Percentiles rank a stretch among this genome's conserved stretches.
phyloP scores from a whole-genome alignment of 2,329 filamentous ascomycete species.

The Chrysoporthe cubensis region DNA sequence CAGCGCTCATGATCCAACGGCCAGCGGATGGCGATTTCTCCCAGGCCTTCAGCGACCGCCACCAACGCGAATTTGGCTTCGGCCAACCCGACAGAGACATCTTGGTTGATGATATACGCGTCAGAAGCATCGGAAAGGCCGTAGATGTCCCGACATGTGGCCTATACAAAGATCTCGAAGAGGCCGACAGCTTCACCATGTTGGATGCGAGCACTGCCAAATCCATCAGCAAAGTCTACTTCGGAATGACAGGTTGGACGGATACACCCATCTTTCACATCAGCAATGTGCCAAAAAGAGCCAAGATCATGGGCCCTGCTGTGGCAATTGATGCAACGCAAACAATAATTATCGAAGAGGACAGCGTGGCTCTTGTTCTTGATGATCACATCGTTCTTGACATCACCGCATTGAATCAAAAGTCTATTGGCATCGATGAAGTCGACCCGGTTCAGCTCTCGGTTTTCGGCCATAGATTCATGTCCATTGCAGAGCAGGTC shows the following conservation, averaged over 20 bases:
- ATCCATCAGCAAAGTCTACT: constrained; percentile 74
- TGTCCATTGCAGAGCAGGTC: constrained; percentile 78
- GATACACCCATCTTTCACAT: constrained; percentile 85
- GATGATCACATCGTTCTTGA: constrained; percentile 91
- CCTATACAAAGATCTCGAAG: constrained; percentile 73
- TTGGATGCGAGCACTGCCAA: constrained; percentile 56
- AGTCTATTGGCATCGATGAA: constrained; percentile 42
- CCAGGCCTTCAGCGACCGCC: constrained; percentile 81
- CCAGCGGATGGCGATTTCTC: constrained; percentile 74
- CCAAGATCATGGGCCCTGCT: constrained; percentile 77
- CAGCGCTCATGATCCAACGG: constrained; percentile 85
- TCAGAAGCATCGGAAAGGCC: constrained; percentile 86
- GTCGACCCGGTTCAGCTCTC: constrained; percentile 78
- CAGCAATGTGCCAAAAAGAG: constrained; percentile 71
- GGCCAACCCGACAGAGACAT: constrained; percentile 82
- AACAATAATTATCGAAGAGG: constrained; percentile 87
- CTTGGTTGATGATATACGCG: constrained; percentile 86
- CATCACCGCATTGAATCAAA: constrained; percentile 59
- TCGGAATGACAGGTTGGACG: constrained; percentile 72
- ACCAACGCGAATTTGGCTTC: constrained; percentile 92
- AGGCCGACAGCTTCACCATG: constrained; percentile 58
- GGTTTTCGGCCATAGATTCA: constrained; percentile 82
- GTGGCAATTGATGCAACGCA: constrained; percentile 88
- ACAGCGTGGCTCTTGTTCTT: constrained; percentile 76
- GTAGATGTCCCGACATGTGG: constrained; percentile 65